Base-by-base conservation (phyloP, 331 rosid species). In the Acacia concinna region DNA sequence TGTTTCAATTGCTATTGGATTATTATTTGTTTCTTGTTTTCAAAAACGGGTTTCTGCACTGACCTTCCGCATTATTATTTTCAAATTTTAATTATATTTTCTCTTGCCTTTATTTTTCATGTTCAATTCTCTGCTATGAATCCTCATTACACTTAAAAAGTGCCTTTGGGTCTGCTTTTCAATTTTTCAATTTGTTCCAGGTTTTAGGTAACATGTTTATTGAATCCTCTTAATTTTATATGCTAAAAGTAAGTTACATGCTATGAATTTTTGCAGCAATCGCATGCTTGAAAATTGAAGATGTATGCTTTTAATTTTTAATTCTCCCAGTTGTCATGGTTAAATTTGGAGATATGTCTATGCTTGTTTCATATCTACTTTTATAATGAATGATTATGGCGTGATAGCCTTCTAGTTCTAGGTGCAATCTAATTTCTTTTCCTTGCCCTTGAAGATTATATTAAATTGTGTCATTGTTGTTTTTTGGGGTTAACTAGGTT, bases 401-500 rank as follows among this genome's bases (percentile, higher is more conserved):
- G 43, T 21, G 18, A 32, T 81, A 64, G 51, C 27, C 17, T 83
- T 83, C 54, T 81, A 11, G 41, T 83, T 83, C 54, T 81, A 11
- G 41, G 59, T 54, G 7, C 32, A 38, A 5, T 49, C 46, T 40
- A 32, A 68, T 68, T 47, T 37, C 54, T 21, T 66, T 60, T 38
- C 37, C 14, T 31, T 18, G 27, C 9, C 60, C 74, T 25, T 69
- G 65, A 68, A 63, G 30, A 40, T n/a, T 44, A 70, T 6, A 41
- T 79, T 21, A 30, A 65, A 66, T 79, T 78, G 65, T 67, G 21
- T 72, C 67, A 6, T 59, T 49, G 57, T 76, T 78, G 6, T 37
- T 82, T 79, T 57, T 25, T 3, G 62, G 69, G 93, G 88, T 60
- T 70, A 87, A 83, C 82, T 79, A 70, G 76, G 81, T 60, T 74